Base-by-base conservation (phyloP, 495 filamentous ascomycete genomes). In the Pseudomonodictys pantanalensis region DNA sequence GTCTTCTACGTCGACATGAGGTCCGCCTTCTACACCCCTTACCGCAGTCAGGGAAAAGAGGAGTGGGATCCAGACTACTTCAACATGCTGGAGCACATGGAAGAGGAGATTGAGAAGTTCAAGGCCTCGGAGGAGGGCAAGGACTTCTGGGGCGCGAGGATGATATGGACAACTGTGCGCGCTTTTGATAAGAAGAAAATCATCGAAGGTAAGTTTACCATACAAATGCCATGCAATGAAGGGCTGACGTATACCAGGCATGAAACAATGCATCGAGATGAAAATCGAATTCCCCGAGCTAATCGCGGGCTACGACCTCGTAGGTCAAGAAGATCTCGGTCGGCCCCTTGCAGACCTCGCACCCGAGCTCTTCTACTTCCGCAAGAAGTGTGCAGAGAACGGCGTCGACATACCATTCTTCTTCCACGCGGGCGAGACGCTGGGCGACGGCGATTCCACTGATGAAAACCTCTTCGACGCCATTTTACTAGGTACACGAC, bases 391-490 rank as follows among this genome's bases (percentile, higher is more conserved):
- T 69, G 80, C 81, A 10, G 81, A 88, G 66, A 85, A 90, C 68
- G 84, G 79, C 7, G 79, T 96, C 26, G 83, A 93, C 22, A 86
- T 98, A n/a, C 93, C 93, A 2, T 95, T 96, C 74, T 93, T 92
- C 76, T 92, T 98, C 72, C 91, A 95, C 66, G 93, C 92, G 2
- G 93, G 92, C 26, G 91, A 95, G 70, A 86, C 80, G 35, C 80
- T 92, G 0, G 89, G 89, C 15, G 86, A 91, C 62, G 91, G 89
- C 12, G 85, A 82, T 64, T 76, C 75, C 22, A 83, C 86, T 0
- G 91, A 96, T 58, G 77, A 89, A 60, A 96, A 97, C 66, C 80
- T 97, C 2, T 96, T 92, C 71, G 92, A 97, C 71, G 91, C 90
- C 0, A 78, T 97, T 8, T 77, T 97, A 1, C 81, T 97, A 8